These are phyloP conservation scores for Trypanosoma avium DNA, from an alignment of 208 protist genomes.

Conservation along the genomic window DNA sequence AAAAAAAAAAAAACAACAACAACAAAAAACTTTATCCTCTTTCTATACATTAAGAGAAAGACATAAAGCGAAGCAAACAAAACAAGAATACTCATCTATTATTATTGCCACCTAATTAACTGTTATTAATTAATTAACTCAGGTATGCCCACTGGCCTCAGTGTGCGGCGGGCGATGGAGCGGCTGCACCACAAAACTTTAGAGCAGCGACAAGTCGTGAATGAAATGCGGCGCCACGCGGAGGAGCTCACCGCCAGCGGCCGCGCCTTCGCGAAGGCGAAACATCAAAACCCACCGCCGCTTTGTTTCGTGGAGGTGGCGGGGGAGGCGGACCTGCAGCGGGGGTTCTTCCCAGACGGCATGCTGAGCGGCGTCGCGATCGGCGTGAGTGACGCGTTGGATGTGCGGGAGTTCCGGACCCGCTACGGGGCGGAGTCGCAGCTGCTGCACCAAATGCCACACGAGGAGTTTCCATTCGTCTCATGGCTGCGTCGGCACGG, in stretches of 20 bases:
- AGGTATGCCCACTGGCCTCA: slow-evolving; percentile 21
- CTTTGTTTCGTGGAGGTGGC: slow-evolving; percentile 71
- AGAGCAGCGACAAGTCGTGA: slow-evolving; percentile 57
- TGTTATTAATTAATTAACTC: no score
- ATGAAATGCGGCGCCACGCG: slow-evolving; percentile 52
- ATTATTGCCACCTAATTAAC: no score
- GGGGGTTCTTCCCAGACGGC: slow-evolving; percentile 49
- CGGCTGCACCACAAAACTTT: slow-evolving; percentile 49
- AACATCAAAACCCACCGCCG: slow-evolving; percentile 21
- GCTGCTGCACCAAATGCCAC: slow-evolving; percentile 50
- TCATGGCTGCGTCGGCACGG: slow-evolving; percentile 79
- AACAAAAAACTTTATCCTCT: background rate
- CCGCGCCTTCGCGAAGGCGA: slow-evolving; percentile 20
- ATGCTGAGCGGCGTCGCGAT: slow-evolving; percentile 78
- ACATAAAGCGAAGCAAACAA: background rate
- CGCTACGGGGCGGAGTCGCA: slow-evolving; percentile 57
- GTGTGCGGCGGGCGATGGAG: slow-evolving; percentile 51
- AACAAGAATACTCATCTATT: no score
- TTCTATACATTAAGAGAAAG: background rate
- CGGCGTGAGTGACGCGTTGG: slow-evolving; percentile 71
- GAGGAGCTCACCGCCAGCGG: slow-evolving; percentile 55
- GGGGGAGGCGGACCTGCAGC: slow-evolving; percentile 45
- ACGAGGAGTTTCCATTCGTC: slow-evolving; percentile 74
- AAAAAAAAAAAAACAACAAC: no score
- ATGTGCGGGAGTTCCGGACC: slow-evolving; percentile 74